phyloP scores from a whole-genome alignment of 805 yeast genomes.

The Naumovozyma castellii region DNA sequence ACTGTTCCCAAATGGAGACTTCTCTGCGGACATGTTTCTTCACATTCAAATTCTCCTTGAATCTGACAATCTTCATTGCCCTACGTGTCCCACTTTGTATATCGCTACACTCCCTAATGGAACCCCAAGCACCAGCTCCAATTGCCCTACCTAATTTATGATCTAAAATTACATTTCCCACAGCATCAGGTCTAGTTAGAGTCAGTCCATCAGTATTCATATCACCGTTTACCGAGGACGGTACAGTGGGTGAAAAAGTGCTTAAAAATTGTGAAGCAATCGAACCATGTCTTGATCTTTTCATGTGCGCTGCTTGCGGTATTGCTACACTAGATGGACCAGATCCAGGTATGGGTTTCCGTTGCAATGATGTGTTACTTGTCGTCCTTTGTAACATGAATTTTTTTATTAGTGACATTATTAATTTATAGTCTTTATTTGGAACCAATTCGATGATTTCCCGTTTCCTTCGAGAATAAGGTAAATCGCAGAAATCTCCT shows the following conservation, averaged over 20 bases:
- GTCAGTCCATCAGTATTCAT: not conserved
- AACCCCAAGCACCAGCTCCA: slow-evolving; percentile 89
- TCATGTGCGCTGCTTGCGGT: not conserved
- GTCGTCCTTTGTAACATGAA: slow-evolving; percentile 17
- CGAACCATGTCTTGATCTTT: slow-evolving; percentile 23
- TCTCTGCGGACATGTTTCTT: slow-evolving; percentile 59
- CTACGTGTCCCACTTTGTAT: slow-evolving; percentile 27
- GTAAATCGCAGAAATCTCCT: slow-evolving; percentile 43
- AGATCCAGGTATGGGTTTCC: not conserved
- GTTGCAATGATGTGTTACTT: slow-evolving; percentile 18
- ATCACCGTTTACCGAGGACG: slow-evolving; percentile 6
- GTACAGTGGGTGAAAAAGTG: slow-evolving; percentile 26
- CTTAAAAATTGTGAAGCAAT: slow-evolving; percentile 28
- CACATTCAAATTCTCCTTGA: slow-evolving; percentile 40
- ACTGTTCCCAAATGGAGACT: slow-evolving; percentile 61
- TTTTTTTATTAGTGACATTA: slow-evolving; percentile 25
- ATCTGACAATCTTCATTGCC: slow-evolving; percentile 59
- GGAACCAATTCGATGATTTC: slow-evolving; percentile 31
- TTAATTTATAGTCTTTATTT: slow-evolving; percentile 28
- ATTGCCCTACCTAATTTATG: slow-evolving; percentile 61
- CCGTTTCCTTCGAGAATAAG: slow-evolving; percentile 52
- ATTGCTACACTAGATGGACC: not conserved
- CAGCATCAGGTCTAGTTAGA: slow-evolving; percentile 38
- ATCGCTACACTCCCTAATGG: slow-evolving; percentile 57
- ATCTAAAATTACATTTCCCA: slow-evolving; percentile 57